These are phyloP conservation scores for Teunomyces panamensis DNA, from an alignment of 805 yeast genomes.

Conservation along the genomic window DNA sequence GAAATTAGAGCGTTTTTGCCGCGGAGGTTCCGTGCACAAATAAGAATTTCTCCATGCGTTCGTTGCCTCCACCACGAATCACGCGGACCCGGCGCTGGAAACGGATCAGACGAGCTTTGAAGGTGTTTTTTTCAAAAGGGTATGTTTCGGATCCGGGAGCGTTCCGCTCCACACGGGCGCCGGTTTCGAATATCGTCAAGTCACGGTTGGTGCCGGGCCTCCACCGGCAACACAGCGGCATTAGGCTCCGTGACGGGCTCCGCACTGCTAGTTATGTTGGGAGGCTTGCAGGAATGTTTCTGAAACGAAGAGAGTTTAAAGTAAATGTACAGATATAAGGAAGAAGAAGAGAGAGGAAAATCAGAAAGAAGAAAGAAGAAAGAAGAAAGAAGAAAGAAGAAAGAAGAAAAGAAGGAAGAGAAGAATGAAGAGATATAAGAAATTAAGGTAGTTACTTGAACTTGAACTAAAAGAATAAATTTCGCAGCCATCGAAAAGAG, in stretches of 20 bases:
- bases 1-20: background rate
- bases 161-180: conserved; percentile 9
- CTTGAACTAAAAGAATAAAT: too few relatives aligned
- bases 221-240: conserved; percentile 9
- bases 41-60: conserved; percentile 7
- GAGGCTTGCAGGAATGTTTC: conserved; percentile 16
- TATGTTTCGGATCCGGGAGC: conserved; percentile 25
- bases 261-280: conserved; percentile 18
- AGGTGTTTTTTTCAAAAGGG: conserved; percentile 26
- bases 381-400: background rate
- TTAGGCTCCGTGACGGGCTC: conserved; percentile 16
- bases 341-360: background rate
- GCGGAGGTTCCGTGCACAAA: conserved; percentile 1
- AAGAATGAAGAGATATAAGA: background rate
- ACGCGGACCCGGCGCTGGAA: conserved; percentile 31
- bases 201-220: conserved; percentile 21
- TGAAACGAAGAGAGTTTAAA: conserved; percentile 5
- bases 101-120: conserved; percentile 26
- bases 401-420: background rate
- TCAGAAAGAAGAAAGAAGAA: background rate
- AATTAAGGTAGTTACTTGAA: too few relatives aligned
- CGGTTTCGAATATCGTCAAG: conserved; percentile 22
- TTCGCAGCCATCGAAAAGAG: too few relatives aligned
- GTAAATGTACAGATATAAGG: background rate
- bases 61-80: conserved; percentile 33